These are phyloP conservation scores for Sugiyamaella chiloensis DNA, from an alignment of 805 yeast genomes.

Conservation along the genomic window DNA sequence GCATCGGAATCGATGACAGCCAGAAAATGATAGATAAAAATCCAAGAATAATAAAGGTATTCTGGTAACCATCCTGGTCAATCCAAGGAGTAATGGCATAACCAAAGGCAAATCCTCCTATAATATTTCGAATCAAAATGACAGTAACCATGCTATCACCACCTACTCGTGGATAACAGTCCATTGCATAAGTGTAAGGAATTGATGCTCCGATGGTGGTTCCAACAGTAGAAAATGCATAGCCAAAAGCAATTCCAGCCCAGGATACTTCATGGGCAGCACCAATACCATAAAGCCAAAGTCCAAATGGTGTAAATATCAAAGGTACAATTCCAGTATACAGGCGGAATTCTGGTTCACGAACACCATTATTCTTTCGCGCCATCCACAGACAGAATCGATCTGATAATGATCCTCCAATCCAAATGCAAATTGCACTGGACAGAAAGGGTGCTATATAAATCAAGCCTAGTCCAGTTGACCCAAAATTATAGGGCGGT, in stretches of 20 bases:
- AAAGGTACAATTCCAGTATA: slow-evolving; percentile 16
- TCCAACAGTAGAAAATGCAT: slow-evolving; percentile 17
- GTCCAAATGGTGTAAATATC: slow-evolving; percentile 14
- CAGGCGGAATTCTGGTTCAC: slow-evolving; percentile 21
- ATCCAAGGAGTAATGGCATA: slow-evolving; percentile 12
- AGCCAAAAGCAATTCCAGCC: slow-evolving; percentile 20
- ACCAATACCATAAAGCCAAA: slow-evolving; percentile 22
- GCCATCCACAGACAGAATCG: slow-evolving; percentile 15
- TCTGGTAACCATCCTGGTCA: slow-evolving; percentile 7
- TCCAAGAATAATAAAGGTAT: slow-evolving; percentile 9
- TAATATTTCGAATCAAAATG: slow-evolving; percentile 8
- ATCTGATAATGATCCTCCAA: slow-evolving; percentile 11
- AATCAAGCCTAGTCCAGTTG: slow-evolving; percentile 10
- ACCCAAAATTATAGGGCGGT: slow-evolving; percentile 16
- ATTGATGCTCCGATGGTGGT: slow-evolving; percentile 15
- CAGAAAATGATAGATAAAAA: slow-evolving; percentile 7
- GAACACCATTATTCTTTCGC: slow-evolving; percentile 18
- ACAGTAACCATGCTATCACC: slow-evolving; percentile 8
- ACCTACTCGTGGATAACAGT: slow-evolving; percentile 9
- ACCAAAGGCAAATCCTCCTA: slow-evolving; percentile 9
- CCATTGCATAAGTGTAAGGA: slow-evolving; percentile 8
- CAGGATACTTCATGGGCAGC: slow-evolving; percentile 16
- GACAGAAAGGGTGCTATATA: slow-evolving; percentile 15
- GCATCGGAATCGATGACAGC: slow-evolving; percentile 12
- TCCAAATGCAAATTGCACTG: slow-evolving; percentile 5